Evolutionary conservation across 2,329 filamentous ascomycete species (phyloP).

Genomic region (Zarea fungicola): DNA sequence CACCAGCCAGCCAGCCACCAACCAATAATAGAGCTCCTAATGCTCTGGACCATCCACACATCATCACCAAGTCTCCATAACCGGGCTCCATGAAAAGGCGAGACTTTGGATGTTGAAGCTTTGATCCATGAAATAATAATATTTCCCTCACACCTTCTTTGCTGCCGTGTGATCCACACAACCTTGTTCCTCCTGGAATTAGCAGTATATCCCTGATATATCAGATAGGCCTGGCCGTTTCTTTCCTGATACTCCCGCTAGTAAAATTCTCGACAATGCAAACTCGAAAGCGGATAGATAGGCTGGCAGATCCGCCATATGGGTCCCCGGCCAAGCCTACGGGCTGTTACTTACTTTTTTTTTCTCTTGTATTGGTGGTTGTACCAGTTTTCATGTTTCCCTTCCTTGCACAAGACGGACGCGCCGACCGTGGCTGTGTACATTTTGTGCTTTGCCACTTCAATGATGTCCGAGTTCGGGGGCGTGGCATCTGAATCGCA

Average conservation of each 20-base stretch:
- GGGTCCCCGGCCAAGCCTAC: too few relatives aligned
- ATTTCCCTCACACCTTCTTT: constrained; percentile 8
- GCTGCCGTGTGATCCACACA: background rate
- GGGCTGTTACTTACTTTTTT: too few relatives aligned
- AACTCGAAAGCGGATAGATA: constrained; percentile 7
- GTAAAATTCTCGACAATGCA: too few relatives aligned
- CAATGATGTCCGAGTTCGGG: too few relatives aligned
- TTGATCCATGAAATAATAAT: background rate
- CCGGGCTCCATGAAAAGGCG: constrained; percentile 1
- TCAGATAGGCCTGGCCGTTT: background rate
- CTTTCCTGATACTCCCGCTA: background rate
- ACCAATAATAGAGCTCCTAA: too few relatives aligned
- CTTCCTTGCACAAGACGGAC: background rate
- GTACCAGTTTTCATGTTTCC: background rate
- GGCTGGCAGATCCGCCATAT: constrained; percentile 4
- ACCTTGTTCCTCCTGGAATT: background rate
- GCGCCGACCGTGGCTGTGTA: background rate
- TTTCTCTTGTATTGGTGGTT: background rate
- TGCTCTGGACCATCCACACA: too few relatives aligned
- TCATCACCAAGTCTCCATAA: too few relatives aligned
- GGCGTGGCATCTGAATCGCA: too few relatives aligned
- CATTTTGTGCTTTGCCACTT: too few relatives aligned
- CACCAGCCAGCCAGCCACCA: too few relatives aligned
- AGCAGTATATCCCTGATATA: too few relatives aligned
- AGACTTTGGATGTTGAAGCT: background rate